Evolutionary conservation across 2,329 filamentous ascomycete genomes (phyloP).

Genomic region (Clarireedia hainanense): DNA sequence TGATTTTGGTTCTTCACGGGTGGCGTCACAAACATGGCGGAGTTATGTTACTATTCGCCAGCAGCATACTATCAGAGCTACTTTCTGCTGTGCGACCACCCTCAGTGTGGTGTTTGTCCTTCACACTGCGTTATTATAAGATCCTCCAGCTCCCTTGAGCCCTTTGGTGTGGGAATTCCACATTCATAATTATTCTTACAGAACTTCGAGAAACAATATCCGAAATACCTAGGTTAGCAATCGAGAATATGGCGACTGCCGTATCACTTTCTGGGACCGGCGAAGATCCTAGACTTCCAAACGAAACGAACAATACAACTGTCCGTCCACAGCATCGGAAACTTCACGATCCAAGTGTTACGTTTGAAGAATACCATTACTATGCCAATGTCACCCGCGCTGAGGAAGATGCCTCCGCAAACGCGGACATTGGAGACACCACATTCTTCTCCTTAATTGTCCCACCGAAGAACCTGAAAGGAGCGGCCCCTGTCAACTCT

Average conservation of each 20-base stretch:
- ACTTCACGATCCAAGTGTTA: conserved; percentile 25
- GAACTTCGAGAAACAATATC: too few species aligned
- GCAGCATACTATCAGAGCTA: too few species aligned
- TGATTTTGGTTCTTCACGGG: too few species aligned
- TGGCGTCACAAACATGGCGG: too few species aligned
- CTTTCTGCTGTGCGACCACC: too few species aligned
- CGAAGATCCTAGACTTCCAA: background rate
- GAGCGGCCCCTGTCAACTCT: background rate
- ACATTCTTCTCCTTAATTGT: conserved; percentile 10
- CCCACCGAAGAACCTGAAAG: conserved; percentile 8
- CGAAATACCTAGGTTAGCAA: too few species aligned
- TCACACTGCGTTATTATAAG: too few species aligned
- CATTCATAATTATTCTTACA: too few species aligned
- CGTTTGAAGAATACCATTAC: conserved; percentile 31
- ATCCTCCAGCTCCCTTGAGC: too few species aligned
- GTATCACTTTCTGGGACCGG: background rate
- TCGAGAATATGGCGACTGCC: background rate
- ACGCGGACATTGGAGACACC: conserved; percentile 3
- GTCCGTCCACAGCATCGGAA: conserved; percentile 2
- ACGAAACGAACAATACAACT: background rate
- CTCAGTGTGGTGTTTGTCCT: too few species aligned
- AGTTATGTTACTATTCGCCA: too few species aligned
- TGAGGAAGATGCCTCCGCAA: conserved; percentile 5
- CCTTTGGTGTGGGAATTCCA: too few species aligned
- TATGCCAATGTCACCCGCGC: conserved; percentile 27